These are phyloP conservation scores for Stromatinia cepivora DNA, from an alignment of 2,329 filamentous ascomycete genomes.

Conservation along the genomic window DNA sequence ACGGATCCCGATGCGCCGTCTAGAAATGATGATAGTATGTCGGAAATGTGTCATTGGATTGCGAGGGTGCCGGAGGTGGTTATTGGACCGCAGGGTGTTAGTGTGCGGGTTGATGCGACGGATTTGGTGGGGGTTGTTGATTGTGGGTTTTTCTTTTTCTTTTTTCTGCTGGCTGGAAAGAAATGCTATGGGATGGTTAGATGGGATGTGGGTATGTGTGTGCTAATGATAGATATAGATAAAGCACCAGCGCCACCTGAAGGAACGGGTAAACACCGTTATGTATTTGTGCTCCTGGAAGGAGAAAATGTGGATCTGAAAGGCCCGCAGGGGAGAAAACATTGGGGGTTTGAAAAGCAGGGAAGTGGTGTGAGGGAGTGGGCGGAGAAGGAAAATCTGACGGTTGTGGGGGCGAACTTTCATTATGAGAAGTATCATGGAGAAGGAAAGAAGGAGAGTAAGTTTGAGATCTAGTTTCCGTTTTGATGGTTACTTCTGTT, in stretches of 20 bases:
- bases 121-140: slow-evolving; percentile 25
- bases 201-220: background rate
- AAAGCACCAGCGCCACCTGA: slow-evolving; percentile 55
- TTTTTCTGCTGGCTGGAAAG: background rate
- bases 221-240: slow-evolving; percentile 41
- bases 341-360: slow-evolving; percentile 55
- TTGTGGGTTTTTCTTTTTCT: slow-evolving; percentile 30
- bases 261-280: slow-evolving; percentile 58
- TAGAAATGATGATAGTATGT: slow-evolving; percentile 53
- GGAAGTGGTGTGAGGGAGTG: slow-evolving; percentile 53
- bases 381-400: slow-evolving; percentile 50
- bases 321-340: slow-evolving; percentile 50
- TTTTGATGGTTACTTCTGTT: background rate
- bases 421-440: slow-evolving; percentile 46
- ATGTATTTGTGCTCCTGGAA: slow-evolving; percentile 55
- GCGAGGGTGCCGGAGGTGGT: slow-evolving; percentile 27
- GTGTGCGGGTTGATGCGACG: background rate
- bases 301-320: slow-evolving; percentile 45
- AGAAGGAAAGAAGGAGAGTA: slow-evolving; percentile 47
- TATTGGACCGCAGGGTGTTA: background rate
- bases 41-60: slow-evolving; percentile 59
- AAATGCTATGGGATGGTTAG: no score
- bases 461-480: background rate
- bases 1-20: slow-evolving; percentile 61
- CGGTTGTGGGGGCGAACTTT: slow-evolving; percentile 47